Base-by-base conservation (phyloP, 1,139 yeast species). In the Starmera stellimalicola region DNA sequence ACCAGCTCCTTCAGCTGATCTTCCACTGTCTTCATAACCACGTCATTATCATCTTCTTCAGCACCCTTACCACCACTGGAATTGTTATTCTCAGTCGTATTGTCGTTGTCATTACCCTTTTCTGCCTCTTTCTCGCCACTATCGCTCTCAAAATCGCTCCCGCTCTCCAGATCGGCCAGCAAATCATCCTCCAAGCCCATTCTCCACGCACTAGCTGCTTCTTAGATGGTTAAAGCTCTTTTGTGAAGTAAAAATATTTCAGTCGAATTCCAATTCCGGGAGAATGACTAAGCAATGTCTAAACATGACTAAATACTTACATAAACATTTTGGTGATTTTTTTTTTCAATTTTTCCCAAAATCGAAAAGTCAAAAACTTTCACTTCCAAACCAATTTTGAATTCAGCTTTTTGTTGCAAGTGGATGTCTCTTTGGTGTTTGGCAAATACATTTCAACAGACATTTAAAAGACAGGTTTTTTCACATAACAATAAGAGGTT, bases 151-250 rank as follows among this genome's bases (percentile, higher is more conserved):
- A 35, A 40, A 6, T 33, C 44, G 17, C 42, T 45, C 27, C 54
- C 61, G 16, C 51, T 46, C 8, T 56, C 60, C 26, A 58, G 34
- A 28, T 58, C 63, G 7, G 46, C 39, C 31, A 54, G 36, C 29
- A 56, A 40, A 25, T 56, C 60, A 12, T 53, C 54, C 7, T 49
- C 47, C 18, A 43, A 18, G 4, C 45, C 29, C 51, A 47, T 47
- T 3, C n/a, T 18, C 16, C 23, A 12, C 19, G n/a, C n/a, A n/a
- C n/a, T n/a, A n/a, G n/a, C n/a, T n/a, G n/a, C n/a, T n/a, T n/a
- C n/a, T n/a, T n/a, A n/a, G n/a, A n/a, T n/a, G n/a, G n/a, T n/a
- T n/a, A n/a, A n/a, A n/a, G n/a, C n/a, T n/a, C 20, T 10, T 11
- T 12, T 6, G 6, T 20, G 23, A 19, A 19, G 11, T 19, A 19